These are phyloP conservation scores for Skeletonema tropicum DNA, from an alignment of 108 stramenopile genomes.

Conservation along the genomic window DNA sequence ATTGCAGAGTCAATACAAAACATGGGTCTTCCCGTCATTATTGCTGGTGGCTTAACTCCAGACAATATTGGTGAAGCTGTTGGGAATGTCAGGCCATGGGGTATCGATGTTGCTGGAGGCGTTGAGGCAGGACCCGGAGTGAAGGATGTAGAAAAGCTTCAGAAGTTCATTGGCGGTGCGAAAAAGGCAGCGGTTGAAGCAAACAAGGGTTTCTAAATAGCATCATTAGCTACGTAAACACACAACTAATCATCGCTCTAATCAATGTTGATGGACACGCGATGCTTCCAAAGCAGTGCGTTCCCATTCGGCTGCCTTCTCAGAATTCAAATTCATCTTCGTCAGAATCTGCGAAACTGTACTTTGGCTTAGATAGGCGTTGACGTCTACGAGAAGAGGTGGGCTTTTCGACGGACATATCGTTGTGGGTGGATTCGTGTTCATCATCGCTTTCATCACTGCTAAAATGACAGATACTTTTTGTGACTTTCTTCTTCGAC, in stretches of 20 bases:
- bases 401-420: background rate
- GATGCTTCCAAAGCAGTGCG: background rate
- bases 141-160: constrained; percentile 88
- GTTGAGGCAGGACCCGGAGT: constrained; percentile 88
- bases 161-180: constrained; percentile 78
- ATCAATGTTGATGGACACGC: background rate
- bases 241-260: background rate
- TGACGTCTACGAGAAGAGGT: background rate
- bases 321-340: constrained; percentile 1
- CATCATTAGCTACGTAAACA: background rate
- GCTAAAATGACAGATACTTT: background rate
- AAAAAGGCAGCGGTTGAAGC: constrained; percentile 78
- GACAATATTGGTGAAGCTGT: constrained; percentile 89
- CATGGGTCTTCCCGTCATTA: constrained; percentile 92
- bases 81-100: constrained; percentile 77
- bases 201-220: constrained; percentile 77
- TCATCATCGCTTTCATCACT: background rate
- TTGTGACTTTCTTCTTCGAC: background rate
- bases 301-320: background rate
- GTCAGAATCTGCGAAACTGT: background rate
- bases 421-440: background rate
- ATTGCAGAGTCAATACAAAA: constrained; percentile 86
- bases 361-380: background rate
- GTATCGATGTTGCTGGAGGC: constrained; percentile 95
- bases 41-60: constrained; percentile 94